Evolutionary conservation across 345 rosid genomes (phyloP).

Genomic region (Mallotus nudiflorus): DNA sequence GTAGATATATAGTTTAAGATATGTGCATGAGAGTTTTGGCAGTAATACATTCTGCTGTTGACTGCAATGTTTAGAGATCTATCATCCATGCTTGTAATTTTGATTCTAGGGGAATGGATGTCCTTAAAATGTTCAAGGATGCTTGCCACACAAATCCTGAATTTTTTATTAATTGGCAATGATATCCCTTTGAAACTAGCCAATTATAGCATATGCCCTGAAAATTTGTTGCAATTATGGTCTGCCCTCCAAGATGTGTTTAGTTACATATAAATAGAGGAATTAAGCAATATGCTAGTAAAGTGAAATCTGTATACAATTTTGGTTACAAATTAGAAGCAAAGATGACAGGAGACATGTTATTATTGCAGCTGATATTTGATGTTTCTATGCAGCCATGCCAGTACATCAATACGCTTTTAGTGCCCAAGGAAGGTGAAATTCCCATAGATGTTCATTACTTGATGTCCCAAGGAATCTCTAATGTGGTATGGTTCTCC

Average conservation of each 20-base stretch:
- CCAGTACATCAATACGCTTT: constrained; percentile 71
- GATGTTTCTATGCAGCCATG: constrained; percentile 58
- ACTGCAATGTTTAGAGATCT: not conserved
- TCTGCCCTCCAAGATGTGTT: not conserved
- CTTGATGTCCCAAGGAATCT: constrained; percentile 66
- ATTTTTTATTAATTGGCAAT: not conserved
- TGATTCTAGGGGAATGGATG: not conserved
- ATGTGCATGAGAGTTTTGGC: not conserved
- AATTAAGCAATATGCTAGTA: not conserved
- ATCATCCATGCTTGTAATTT: not conserved
- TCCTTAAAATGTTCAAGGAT: not conserved
- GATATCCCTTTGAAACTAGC: not conserved
- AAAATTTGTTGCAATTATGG: not conserved
- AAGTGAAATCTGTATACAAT: no score
- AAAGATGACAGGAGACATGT: constrained; percentile 6
- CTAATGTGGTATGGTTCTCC: constrained; percentile 54
- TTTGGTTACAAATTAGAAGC: not conserved
- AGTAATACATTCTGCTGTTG: not conserved
- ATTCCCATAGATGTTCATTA: constrained; percentile 55
- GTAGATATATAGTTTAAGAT: constrained; percentile 6
- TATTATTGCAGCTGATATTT: constrained; percentile 7
- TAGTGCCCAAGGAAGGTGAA: constrained; percentile 75
- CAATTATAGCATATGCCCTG: not conserved
- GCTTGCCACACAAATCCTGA: not conserved
- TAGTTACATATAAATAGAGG: not conserved